phyloP scores from a whole-genome alignment of 306 rosid genomes.

The Fragaria ananassa region DNA sequence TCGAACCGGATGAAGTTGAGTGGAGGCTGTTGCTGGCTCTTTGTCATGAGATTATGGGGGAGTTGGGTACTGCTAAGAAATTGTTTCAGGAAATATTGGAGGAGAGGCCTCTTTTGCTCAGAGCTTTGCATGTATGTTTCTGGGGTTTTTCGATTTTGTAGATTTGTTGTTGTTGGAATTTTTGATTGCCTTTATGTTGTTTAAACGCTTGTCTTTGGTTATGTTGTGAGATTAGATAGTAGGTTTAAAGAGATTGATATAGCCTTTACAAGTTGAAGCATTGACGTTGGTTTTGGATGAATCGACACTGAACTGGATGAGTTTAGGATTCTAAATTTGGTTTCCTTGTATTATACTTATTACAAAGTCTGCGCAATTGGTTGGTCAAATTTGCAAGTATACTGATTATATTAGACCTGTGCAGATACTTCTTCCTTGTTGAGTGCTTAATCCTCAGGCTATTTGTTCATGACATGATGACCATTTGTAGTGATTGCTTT shows the following conservation, averaged over 20 bases:
- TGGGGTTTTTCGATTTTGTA: neutral
- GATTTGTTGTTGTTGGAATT: neutral
- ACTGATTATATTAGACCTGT: neutral
- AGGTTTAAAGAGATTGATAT: neutral
- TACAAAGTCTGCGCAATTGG: neutral
- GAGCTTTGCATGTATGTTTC: constrained; percentile 86
- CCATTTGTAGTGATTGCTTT: neutral
- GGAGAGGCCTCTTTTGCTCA: constrained; percentile 62
- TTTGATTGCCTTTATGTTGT: neutral
- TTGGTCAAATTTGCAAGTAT: neutral
- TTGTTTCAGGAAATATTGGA: constrained; percentile 60
- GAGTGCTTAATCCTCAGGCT: neutral
- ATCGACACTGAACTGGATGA: neutral
- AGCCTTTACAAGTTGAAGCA: neutral
- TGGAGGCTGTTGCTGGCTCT: constrained; percentile 87
- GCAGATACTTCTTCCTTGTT: neutral
- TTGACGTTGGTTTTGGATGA: neutral
- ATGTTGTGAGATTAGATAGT: neutral
- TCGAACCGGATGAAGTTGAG: constrained; percentile 70
- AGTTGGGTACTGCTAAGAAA: constrained; percentile 53
- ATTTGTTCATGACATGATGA: neutral
- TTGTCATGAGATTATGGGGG: constrained; percentile 75
- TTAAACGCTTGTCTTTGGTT: neutral
- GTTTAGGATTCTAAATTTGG: neutral
- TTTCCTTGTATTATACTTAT: neutral